Evolutionary conservation across 2,329 filamentous ascomycete genomes (phyloP), one percentile per base, ranked within the genome.

Genomic region (Calonectria leucothoes): DNA sequence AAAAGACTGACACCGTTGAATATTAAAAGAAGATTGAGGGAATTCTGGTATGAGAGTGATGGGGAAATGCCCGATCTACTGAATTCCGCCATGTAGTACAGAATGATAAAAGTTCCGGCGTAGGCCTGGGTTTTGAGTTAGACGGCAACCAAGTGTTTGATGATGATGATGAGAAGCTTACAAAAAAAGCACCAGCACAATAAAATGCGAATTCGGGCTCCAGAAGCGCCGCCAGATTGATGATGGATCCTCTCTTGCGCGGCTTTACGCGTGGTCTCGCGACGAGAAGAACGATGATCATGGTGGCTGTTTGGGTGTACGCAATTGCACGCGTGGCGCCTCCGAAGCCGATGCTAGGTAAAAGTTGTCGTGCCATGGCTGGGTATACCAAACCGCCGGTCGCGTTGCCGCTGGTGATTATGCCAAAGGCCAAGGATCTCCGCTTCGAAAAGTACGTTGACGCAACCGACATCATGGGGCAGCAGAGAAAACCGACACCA

Each of bases 81-180:
- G 29, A 70, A 70, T 7, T 48, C 37, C 4, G 61, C 49, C 49
- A 70, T 45, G 29, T 37, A 70, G 39, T 70, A 66, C 23, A 70
- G 49, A 20, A 55, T 48, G 20, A 49, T 51, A 17, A 51, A 63
- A 8, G 42, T 63, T 11, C 55, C 66, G 4, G 55, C 39, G 17
- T 69, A 69, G 12, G 66, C 66, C 66, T 68, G 5, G 17, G 15
- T 6, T 15, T 0, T 48, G 8, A 5, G 49, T 55, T 12, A 48
- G 63, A 49, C 3, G 8, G 2, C 42, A 20, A n/a, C 8, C n/a
- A 23, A 42, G 12, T 37, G 10, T 27, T 61, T 14, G 3, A 1
- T 33, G 33, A 6, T 1, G 4, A 15, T 17, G 3, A 25, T n/a
- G 12, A 25, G 12, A 23, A 4, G 25, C 49, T 57, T 15, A 57